These are phyloP conservation scores for Cladosporium oxysporum DNA, from an alignment of 2,329 filamentous ascomycete genomes.

Conservation along the genomic window DNA sequence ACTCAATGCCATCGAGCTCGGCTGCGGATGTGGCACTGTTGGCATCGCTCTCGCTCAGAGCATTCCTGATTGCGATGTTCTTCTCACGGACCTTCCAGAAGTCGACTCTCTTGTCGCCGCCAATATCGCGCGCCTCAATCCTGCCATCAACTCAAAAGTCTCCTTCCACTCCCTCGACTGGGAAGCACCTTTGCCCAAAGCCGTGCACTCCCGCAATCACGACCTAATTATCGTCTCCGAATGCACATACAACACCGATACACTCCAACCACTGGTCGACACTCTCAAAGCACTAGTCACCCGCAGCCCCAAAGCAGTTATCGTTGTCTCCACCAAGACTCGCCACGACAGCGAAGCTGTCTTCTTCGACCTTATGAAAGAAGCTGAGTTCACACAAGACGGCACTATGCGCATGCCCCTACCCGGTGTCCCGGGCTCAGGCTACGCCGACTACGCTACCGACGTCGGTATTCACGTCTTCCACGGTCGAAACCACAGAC, in stretches of 20 bases:
- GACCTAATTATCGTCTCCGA: slow-evolving; percentile 68
- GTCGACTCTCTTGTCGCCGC: slow-evolving; percentile 60
- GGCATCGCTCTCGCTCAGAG: slow-evolving; percentile 62
- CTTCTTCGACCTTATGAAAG: slow-evolving; percentile 63
- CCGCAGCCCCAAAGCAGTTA: slow-evolving; percentile 51
- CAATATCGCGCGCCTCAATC: slow-evolving; percentile 54
- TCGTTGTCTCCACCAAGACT: slow-evolving; percentile 66
- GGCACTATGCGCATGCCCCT: slow-evolving; percentile 34
- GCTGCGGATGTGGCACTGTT: slow-evolving; percentile 68
- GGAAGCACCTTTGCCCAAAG: slow-evolving; percentile 53
- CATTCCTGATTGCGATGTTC: slow-evolving; percentile 53
- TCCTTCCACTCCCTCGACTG: slow-evolving; percentile 62
- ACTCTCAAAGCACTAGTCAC: slow-evolving; percentile 55
- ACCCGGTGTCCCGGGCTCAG: slow-evolving; percentile 36
- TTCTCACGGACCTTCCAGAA: slow-evolving; percentile 67
- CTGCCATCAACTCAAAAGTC: slow-evolving; percentile 46
- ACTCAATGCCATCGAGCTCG: slow-evolving; percentile 63
- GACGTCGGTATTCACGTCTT: slow-evolving; percentile 40
- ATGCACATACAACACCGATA: slow-evolving; percentile 73
- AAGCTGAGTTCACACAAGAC: slow-evolving; percentile 35
- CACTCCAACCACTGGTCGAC: slow-evolving; percentile 62
- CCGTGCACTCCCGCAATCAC: slow-evolving; percentile 44
- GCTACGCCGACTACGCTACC: slow-evolving; percentile 39
- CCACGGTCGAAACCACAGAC: slow-evolving; percentile 34
- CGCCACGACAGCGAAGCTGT: slow-evolving; percentile 66